phyloP scores from a whole-genome alignment of 768 basidiomycete genomes.

The Wakefieldia striispora region DNA sequence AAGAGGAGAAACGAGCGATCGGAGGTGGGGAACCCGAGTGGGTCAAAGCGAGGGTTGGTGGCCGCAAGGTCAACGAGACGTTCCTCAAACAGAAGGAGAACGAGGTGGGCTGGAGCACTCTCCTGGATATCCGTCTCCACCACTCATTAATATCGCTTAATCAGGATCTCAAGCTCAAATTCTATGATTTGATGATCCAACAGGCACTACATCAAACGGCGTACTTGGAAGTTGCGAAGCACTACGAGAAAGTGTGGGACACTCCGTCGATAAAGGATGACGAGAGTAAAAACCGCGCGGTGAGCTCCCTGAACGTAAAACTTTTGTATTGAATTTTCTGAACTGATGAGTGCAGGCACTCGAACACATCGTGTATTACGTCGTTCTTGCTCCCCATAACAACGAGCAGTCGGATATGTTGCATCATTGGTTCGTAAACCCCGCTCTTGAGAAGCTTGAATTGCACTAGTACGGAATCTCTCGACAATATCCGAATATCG shows the following conservation, averaged over 20 bases:
- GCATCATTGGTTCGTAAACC: constrained; percentile 78
- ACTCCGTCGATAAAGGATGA: constrained; percentile 93
- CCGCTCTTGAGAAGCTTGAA: constrained; percentile 76
- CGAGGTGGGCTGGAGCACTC: constrained; percentile 53
- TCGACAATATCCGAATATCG: not conserved
- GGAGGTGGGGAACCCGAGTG: constrained; percentile 85
- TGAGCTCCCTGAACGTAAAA: constrained; percentile 33
- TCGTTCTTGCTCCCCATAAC: constrained; percentile 89
- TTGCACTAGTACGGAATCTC: constrained; percentile 70
- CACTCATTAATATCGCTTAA: not conserved
- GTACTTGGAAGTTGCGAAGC: constrained; percentile 92
- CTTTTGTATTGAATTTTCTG: not conserved
- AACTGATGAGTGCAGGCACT: constrained; percentile 57
- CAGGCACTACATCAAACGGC: constrained; percentile 80
- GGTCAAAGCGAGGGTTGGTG: constrained; percentile 88
- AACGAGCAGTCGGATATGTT: constrained; percentile 99
- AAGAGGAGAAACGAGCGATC: constrained; percentile 49
- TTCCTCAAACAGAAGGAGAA: constrained; percentile 89
- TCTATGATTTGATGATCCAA: constrained; percentile 95
- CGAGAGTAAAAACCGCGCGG: constrained; percentile 64
- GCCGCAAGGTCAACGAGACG: constrained; percentile 89
- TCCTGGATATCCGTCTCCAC: not conserved
- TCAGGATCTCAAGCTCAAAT: constrained; percentile 94
- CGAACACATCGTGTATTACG: constrained; percentile 92
- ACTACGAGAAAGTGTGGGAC: constrained; percentile 97